Evolutionary conservation across 2,329 filamentous ascomycete species (phyloP).

Genomic region (Pestalotiopsis sp.): DNA sequence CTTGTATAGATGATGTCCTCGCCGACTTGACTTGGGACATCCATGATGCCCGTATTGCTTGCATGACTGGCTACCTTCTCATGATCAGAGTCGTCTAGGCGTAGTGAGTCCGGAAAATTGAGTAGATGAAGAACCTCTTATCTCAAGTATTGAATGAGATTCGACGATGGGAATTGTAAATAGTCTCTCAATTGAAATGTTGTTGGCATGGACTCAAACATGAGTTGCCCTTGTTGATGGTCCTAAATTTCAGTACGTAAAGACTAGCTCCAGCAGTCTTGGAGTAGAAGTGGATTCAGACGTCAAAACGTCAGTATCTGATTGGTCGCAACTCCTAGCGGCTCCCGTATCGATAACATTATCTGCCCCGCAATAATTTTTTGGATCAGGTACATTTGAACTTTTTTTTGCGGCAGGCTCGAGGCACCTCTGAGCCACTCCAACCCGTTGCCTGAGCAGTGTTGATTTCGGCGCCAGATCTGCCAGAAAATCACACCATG

Average conservation of each 20-base stretch:
- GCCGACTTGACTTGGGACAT: conserved; percentile 2
- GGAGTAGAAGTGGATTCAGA: not conserved
- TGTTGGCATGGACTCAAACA: not conserved
- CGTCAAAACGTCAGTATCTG: not conserved
- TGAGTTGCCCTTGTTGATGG: not conserved
- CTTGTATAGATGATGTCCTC: not conserved
- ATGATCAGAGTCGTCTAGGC: not conserved
- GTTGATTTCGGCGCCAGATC: not conserved
- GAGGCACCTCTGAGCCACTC: not conserved
- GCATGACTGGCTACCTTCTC: conserved; percentile 11
- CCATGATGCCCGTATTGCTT: conserved; percentile 6
- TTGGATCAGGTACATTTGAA: not conserved
- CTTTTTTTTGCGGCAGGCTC: conserved; percentile 1
- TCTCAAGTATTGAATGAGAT: not conserved
- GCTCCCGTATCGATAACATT: not conserved
- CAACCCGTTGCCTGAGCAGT: not conserved
- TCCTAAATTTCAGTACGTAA: not conserved
- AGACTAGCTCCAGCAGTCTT: conserved; percentile 7
- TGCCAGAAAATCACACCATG: conserved; percentile 17
- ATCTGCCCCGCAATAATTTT: conserved; percentile 13
- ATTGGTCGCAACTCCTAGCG: not conserved
- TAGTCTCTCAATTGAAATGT: not conserved
- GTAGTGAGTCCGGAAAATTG: not conserved
- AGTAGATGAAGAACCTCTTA: too few relatives aligned
- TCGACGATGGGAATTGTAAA: not conserved